These are phyloP conservation scores for Trichosporon asahii DNA, from an alignment of 1,284 basidiomycete species.

Conservation along the genomic window DNA sequence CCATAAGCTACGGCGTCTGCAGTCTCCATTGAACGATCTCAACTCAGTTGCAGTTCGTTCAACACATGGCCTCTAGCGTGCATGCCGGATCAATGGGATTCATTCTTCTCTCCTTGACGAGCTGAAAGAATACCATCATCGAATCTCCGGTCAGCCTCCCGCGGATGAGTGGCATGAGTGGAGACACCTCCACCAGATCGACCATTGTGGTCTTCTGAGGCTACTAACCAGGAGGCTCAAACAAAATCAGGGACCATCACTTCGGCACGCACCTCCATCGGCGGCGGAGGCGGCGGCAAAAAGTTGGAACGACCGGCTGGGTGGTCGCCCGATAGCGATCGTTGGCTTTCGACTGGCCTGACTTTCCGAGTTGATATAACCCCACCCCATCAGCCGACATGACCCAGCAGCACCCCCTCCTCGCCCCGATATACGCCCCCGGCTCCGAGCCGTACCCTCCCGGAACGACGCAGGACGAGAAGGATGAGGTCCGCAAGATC, in stretches of 20 bases:
- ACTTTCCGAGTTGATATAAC: background rate
- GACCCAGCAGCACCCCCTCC: constrained; percentile 26
- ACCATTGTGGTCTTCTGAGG: background rate
- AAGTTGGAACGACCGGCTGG: constrained; percentile 3
- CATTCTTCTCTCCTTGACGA: background rate
- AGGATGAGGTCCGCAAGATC: constrained; percentile 63
- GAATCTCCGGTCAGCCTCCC: background rate
- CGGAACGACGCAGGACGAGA: constrained; percentile 76
- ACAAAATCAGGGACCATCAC: background rate
- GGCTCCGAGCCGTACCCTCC: constrained; percentile 64
- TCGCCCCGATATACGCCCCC: constrained; percentile 49
- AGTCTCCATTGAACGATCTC: background rate
- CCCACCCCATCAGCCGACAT: constrained; percentile 10
- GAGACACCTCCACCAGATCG: background rate
- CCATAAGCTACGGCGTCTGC: background rate
- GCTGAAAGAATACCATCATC: background rate
- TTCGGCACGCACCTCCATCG: background rate
- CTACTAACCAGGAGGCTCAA: background rate
- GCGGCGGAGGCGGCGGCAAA: constrained; percentile 6
- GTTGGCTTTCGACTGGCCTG: background rate
- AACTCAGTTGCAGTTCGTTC: background rate
- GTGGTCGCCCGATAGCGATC: background rate
- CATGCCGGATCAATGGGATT: background rate
- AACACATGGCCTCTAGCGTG: background rate
- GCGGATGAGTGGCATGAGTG: too few species aligned